Conservation (phyloP, 768 basidiomycete species). For the Artomyces pyxidatus region DNA sequence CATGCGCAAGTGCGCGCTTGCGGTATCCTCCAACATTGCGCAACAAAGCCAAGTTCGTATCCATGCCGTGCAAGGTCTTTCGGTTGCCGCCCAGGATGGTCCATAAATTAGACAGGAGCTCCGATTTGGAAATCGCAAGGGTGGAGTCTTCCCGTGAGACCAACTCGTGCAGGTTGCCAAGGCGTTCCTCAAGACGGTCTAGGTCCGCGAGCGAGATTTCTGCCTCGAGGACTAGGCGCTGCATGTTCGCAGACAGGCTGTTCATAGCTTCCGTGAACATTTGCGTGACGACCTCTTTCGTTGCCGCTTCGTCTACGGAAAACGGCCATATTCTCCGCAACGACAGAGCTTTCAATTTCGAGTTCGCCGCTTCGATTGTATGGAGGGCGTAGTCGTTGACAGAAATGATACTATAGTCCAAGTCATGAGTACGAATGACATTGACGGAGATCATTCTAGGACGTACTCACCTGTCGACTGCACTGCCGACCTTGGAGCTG, state of each 20-base stretch:
- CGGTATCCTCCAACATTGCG: slow-evolving; percentile 48
- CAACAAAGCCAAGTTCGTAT: slow-evolving; percentile 45
- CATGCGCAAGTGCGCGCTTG: slow-evolving; percentile 53
- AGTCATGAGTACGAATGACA: not conserved
- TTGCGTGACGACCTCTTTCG: slow-evolving; percentile 37
- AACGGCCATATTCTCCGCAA: slow-evolving; percentile 22
- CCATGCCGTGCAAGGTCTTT: slow-evolving; percentile 38
- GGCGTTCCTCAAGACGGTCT: slow-evolving; percentile 52
- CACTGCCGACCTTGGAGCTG: slow-evolving; percentile 59
- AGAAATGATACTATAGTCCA: slow-evolving; percentile 50
- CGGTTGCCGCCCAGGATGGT: slow-evolving; percentile 58
- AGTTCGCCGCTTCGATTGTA: slow-evolving; percentile 36
- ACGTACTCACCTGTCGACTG: slow-evolving; percentile 58
- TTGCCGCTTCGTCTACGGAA: slow-evolving; percentile 21
- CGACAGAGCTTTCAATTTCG: slow-evolving; percentile 21
- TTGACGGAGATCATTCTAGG: too few species aligned
- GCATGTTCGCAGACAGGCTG: slow-evolving; percentile 42
- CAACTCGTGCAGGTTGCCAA: slow-evolving; percentile 49
- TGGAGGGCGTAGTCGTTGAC: slow-evolving; percentile 65
- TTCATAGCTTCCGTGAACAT: slow-evolving; percentile 61
- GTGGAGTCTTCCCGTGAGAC: slow-evolving; percentile 48
- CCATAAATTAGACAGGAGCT: slow-evolving; percentile 64
- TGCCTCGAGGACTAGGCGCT: slow-evolving; percentile 59
- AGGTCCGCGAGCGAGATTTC: slow-evolving; percentile 49
- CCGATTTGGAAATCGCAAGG: slow-evolving; percentile 35